Conservation (phyloP, 192 early-diverging fungal genomes). For the Podila horticola region DNA sequence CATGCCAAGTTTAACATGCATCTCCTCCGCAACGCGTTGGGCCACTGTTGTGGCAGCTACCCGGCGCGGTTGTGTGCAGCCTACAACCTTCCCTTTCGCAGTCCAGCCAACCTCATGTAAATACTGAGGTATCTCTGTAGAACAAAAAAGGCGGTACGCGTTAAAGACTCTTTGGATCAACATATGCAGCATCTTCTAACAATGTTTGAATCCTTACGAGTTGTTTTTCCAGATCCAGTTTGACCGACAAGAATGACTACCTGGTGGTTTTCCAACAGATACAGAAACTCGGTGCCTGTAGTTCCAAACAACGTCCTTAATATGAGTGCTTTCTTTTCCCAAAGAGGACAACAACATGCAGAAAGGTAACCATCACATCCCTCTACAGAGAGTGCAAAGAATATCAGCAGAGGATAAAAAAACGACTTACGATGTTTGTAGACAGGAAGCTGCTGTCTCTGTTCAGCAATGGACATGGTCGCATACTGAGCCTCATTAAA, state of each 20-base stretch:
- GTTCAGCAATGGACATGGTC: constrained; percentile 76
- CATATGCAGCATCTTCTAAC: background rate
- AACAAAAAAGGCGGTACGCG: background rate
- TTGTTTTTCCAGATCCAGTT: constrained; percentile 87
- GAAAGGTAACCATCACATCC: too few species aligned
- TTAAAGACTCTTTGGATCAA: background rate
- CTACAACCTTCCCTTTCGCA: constrained; percentile 65
- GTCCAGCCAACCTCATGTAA: constrained; percentile 82
- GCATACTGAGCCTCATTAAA: constrained; percentile 64
- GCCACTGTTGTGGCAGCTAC: constrained; percentile 81
- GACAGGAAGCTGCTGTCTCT: constrained; percentile 87
- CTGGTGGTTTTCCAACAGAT: constrained; percentile 72
- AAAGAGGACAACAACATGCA: background rate
- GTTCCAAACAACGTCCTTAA: background rate
- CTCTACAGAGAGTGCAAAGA: background rate
- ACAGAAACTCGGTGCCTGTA: constrained; percentile 66
- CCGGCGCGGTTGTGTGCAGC: constrained; percentile 81
- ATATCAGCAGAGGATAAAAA: background rate
- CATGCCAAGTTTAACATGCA: constrained; percentile 69
- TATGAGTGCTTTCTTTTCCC: too few species aligned
- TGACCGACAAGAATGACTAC: constrained; percentile 80
- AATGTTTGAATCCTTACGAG: constrained; percentile 63
- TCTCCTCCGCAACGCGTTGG: constrained; percentile 79
- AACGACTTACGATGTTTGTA: constrained; percentile 77
- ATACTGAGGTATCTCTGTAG: constrained; percentile 82